Conservation (phyloP, 352 stramenopile species). For the Globisporangium paroecandrum region DNA sequence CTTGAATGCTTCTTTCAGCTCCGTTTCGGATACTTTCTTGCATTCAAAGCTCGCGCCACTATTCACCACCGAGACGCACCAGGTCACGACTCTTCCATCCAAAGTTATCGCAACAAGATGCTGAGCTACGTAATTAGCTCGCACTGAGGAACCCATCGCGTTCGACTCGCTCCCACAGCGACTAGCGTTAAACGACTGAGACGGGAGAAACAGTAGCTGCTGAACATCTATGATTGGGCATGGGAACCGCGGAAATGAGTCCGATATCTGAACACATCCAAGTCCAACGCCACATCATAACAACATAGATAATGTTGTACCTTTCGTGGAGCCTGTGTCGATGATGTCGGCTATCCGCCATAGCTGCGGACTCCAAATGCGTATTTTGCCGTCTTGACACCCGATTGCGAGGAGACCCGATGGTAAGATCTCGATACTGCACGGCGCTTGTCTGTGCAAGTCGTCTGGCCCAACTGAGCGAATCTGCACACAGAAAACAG, state of each 20-base stretch:
- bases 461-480: slow-evolving; percentile 47
- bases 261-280: neutral
- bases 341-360: slow-evolving; percentile 61
- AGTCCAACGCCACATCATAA: neutral
- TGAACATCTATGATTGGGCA: slow-evolving; percentile 48
- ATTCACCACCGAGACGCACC: slow-evolving; percentile 34
- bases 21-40: slow-evolving; percentile 52
- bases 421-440: slow-evolving; percentile 56
- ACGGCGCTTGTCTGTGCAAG: slow-evolving; percentile 55
- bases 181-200: slow-evolving; percentile 33
- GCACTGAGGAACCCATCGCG: slow-evolving; percentile 9
- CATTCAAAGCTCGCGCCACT: slow-evolving; percentile 33
- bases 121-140: slow-evolving; percentile 15
- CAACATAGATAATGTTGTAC: slow-evolving; percentile 13
- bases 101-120: slow-evolving; percentile 50
- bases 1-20: slow-evolving; percentile 57
- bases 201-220: slow-evolving; percentile 57
- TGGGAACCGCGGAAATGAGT: neutral
- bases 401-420: slow-evolving; percentile 65
- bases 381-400: slow-evolving; percentile 74
- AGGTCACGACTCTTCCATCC: slow-evolving; percentile 60
- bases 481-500: slow-evolving; percentile 19
- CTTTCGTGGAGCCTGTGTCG: slow-evolving; percentile 52
- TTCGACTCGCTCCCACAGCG: slow-evolving; percentile 30
- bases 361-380: slow-evolving; percentile 57